phyloP scores from a whole-genome alignment of 2,329 filamentous ascomycete species.

The Beauveria caledonica region DNA sequence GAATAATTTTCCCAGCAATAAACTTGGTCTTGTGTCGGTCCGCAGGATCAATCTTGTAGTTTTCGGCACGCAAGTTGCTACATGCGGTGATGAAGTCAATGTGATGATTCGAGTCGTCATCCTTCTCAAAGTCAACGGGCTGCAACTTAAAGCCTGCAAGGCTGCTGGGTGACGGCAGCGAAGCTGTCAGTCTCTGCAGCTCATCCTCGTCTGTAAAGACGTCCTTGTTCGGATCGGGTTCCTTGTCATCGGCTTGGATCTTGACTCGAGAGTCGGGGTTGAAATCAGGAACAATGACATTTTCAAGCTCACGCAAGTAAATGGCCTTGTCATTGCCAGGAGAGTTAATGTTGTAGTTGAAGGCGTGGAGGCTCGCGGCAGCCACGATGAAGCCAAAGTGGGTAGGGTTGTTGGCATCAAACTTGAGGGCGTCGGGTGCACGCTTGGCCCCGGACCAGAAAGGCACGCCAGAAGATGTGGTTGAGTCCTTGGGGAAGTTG shows the following conservation, averaged over 20 bases:
- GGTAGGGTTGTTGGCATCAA: conserved; percentile 74
- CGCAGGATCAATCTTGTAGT: conserved; percentile 91
- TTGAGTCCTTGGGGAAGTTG: conserved; percentile 94
- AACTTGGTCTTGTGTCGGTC: conserved; percentile 99
- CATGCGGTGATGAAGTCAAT: conserved; percentile 98
- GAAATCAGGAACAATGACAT: conserved; percentile 95
- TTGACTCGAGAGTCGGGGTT: conserved; percentile 82
- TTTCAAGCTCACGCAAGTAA: conserved; percentile 73
- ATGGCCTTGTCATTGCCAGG: conserved; percentile 59
- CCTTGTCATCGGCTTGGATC: conserved; percentile 93
- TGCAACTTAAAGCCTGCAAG: conserved; percentile 82
- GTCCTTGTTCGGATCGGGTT: conserved; percentile 81
- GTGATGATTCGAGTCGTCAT: conserved; percentile 95
- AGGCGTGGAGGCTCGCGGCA: conserved; percentile 86
- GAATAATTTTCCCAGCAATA: conserved; percentile 98
- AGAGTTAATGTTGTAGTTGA: conserved; percentile 96
- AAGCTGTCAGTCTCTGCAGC: conserved; percentile 60
- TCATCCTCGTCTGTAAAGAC: conserved; percentile 67
- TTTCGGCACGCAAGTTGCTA: conserved; percentile 92
- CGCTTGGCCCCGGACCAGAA: conserved; percentile 99
- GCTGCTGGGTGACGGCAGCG: conserved; percentile 69
- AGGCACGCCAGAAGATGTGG: conserved; percentile 75
- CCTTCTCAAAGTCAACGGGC: conserved; percentile 96
- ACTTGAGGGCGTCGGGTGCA: conserved; percentile 84
- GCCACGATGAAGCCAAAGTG: conserved; percentile 85